Percentiles rank a stretch among this genome's conserved stretches.
These are phyloP conservation scores for Aspergillus tanneri DNA, from an alignment of 2,329 filamentous ascomycete species.

Conservation along the genomic window DNA sequence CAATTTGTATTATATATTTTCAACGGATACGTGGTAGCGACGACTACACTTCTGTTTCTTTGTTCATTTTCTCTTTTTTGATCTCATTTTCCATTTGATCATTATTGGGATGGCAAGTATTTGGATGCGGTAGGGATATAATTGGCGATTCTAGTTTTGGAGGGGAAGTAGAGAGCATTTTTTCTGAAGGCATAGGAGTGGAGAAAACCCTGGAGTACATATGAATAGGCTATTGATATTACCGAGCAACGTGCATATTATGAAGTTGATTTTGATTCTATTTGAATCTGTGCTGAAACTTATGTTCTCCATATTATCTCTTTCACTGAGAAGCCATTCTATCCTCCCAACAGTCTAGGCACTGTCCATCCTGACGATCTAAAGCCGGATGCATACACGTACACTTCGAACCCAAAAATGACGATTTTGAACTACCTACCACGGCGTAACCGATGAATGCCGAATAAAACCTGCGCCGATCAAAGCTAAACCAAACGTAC, in stretches of 20 bases:
- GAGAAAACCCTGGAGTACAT: constrained; percentile 4
- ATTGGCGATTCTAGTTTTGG: neutral
- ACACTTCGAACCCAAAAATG: too few species aligned
- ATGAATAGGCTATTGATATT: neutral
- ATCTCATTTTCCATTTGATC: neutral
- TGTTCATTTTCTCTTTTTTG: neutral
- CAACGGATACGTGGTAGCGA: constrained; percentile 7
- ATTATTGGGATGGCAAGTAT: neutral
- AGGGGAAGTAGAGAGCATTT: constrained; percentile 1
- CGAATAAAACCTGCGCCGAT: constrained; percentile 19
- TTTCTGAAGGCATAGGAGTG: constrained; percentile 14
- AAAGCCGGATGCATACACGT: too few species aligned
- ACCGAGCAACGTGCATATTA: neutral
- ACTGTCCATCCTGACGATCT: constrained; percentile 5
- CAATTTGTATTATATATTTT: constrained; percentile 5
- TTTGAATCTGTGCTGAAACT: constrained; percentile 1
- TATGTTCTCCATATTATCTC: neutral
- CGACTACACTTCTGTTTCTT: constrained; percentile 1
- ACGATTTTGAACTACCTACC: constrained; percentile 1
- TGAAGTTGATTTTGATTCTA: neutral
- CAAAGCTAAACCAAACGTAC: constrained; percentile 6
- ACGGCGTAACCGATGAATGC: too few species aligned
- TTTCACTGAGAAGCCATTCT: neutral
- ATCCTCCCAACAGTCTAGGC: neutral
- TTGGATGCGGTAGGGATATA: neutral